Base-by-base conservation (phyloP, 164 flowering plant genomes). In the Magnolia changhungtana region DNA sequence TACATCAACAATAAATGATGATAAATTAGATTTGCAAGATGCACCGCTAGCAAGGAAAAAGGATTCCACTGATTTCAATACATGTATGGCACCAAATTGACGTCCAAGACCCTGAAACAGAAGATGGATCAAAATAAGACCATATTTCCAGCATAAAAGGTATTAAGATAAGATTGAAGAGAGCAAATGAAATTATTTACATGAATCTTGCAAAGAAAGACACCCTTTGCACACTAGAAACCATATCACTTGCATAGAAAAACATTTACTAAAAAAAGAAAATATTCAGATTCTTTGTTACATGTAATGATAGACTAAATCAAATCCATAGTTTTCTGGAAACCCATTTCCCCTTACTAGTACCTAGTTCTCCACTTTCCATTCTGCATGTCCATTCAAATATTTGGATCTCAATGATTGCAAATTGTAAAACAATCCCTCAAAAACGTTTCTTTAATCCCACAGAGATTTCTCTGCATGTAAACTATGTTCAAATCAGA, bases 91-190 rank as follows among this genome's bases (percentile, higher is more conserved):
- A 79, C 89, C 81, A 74, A 78, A 81, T 72, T 88, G 92, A 49
- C 93, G 92, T 72, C 83, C 90, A 76, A 96, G 82, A 74, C 98
- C 97, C 99, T 95, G 82, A 14, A 76, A n/a, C 49, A 72, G 59
- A 55, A 76, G 50, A 66, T 63, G 68, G 63, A 18, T 59, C 2
- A 27, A 50, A 70, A n/a, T 52, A 19, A 49, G 29, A 76, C 66
- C 52, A 45, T 1, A 13, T 14, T 59, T 19, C 50, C 20, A 63
- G 49, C 9, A 79, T 18, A 19, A 73, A n/a, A 74, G 16, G 13
- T 21, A 59, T 59, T 21, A 24, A 73, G 49, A 71, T n/a, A 23
- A 71, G 13, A 27, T 59, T 55, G 27, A 61, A 19, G 14, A 11
- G 16, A 45, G 63, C 24, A 64, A 14, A 74, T 45, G 67, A 13